Evolutionary conservation across 352 stramenopile species (phyloP).

Genomic region (Saprolegnia parasitica): DNA sequence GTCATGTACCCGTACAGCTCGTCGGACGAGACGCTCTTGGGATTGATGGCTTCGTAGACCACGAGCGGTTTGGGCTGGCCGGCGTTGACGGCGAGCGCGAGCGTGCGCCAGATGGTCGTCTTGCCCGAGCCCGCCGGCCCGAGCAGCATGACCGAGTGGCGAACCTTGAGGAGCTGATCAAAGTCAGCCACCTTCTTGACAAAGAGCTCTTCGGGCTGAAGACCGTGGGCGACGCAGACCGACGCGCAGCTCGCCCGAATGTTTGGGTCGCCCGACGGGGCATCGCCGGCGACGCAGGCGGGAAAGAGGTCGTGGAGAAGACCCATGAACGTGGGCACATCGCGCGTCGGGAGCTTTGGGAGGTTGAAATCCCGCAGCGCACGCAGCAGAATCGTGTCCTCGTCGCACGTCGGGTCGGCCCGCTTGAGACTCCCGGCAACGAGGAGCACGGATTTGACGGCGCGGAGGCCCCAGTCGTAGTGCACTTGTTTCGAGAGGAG

Average conservation of each 20-base stretch:
- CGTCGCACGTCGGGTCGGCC: constrained; percentile 71
- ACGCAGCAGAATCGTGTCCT: constrained; percentile 92
- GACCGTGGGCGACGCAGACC: constrained; percentile 56
- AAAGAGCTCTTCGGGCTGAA: constrained; percentile 94
- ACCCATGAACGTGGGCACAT: constrained; percentile 92
- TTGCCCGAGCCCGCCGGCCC: constrained; percentile 93
- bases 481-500: constrained; percentile 85
- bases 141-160: constrained; percentile 96
- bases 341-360: constrained; percentile 87
- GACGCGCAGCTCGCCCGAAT: constrained; percentile 43
- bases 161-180: constrained; percentile 92
- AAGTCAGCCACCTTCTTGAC: constrained; percentile 94
- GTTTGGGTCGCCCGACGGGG: constrained; percentile 34
- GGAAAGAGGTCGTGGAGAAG: constrained; percentile 93
- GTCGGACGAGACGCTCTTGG: constrained; percentile 90
- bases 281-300: constrained; percentile 36
- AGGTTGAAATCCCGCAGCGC: constrained; percentile 96
- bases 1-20: constrained; percentile 96
- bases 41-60: constrained; percentile 94
- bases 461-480: constrained; percentile 94
- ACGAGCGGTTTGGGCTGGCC: constrained; percentile 85
- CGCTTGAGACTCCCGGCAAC: constrained; percentile 92
- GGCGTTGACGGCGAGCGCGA: constrained; percentile 83
- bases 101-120: constrained; percentile 93
- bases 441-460: constrained; percentile 95